Conservation (phyloP, 2,329 filamentous ascomycete species). For the Penicillium expansum region DNA sequence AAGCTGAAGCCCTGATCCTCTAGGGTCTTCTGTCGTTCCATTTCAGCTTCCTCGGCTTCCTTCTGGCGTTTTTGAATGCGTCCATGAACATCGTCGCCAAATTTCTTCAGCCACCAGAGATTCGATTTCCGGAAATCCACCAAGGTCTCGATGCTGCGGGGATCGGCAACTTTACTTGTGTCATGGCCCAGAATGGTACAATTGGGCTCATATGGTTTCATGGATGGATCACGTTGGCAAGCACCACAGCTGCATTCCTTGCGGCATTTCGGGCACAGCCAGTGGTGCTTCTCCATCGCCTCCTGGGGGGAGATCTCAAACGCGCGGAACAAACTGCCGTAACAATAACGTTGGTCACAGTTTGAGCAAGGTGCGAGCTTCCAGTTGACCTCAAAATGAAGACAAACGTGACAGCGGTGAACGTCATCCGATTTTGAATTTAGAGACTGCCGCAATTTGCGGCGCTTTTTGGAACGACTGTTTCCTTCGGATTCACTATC, state of each 20-base stretch:
- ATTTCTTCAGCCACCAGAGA: conserved; percentile 71
- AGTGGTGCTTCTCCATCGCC: conserved; percentile 75
- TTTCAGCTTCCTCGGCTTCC: conserved; percentile 47
- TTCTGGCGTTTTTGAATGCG: conserved; percentile 50
- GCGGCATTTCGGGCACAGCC: conserved; percentile 85
- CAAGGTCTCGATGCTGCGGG: conserved; percentile 81
- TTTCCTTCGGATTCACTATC: conserved; percentile 57
- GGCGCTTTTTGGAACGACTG: conserved; percentile 61
- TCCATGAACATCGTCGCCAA: conserved; percentile 47
- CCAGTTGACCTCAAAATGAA: conserved; percentile 75
- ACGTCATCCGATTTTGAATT: conserved; percentile 52
- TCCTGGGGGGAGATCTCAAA: conserved; percentile 86
- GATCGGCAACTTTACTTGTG: conserved; percentile 84
- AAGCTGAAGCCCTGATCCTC: conserved; percentile 47
- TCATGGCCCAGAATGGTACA: conserved; percentile 87
- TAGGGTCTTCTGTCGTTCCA: conserved; percentile 45
- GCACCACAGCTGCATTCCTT: conserved; percentile 82
- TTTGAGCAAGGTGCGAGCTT: conserved; percentile 77
- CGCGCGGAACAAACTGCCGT: conserved; percentile 85
- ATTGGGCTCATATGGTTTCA: conserved; percentile 78
- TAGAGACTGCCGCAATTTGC: conserved; percentile 53
- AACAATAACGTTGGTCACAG: conserved; percentile 80
- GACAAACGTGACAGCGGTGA: conserved; percentile 76
- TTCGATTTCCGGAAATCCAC: conserved; percentile 92
- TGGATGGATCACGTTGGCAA: conserved; percentile 68